Base-by-base conservation (phyloP, 2,329 filamentous ascomycete genomes). In the Emmonsia crescens region DNA sequence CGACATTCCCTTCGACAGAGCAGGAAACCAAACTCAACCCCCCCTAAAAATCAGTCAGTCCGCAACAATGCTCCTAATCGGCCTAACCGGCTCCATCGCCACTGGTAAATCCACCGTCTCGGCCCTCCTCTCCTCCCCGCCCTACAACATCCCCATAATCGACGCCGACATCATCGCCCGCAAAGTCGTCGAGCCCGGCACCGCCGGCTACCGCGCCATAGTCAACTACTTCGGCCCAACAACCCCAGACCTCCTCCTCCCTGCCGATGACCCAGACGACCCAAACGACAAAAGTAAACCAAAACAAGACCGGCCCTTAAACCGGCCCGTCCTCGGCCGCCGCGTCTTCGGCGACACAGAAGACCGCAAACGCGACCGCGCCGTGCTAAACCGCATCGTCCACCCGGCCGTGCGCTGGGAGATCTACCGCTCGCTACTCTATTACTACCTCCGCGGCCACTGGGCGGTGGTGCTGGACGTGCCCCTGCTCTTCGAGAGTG, bases 51-150 rank as follows among this genome's bases (percentile, higher is more conserved):
- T 5, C 29, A n/a, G n/a, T n/a, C 29, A 4, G 4, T 27, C 27
- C 14, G 31, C 1, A 27, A 31, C 42, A n/a, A 97, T 97, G 94
- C 84, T 97, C 57, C 86, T 99, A 70, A 91, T 99, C 69, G 94
- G 94, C 62, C 85, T 99, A 31, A 99, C 94, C 9, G 94, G 94
- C 73, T 96, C 92, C 64, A 97, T 99, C 72, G 94, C 94, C 64
- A 99, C 94, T 5, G 94, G 94, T 74, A 99, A 99, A 83, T 96
- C 93, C 54, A 99, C 93, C 67, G 91, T 96, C 61, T 96, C 94
- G 33, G 81, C 83, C 46, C 83, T 96, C 68, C 89, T 99, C 69
- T 85, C 88, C 58, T 81, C 84, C 4, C 80, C 89, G 5, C 94
- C 93, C 0, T 89, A 96, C 80, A 87, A 84, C 64, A 83, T 99